Base-by-base conservation (phyloP, 345 rosid species). In the Euphorbia peplus region DNA sequence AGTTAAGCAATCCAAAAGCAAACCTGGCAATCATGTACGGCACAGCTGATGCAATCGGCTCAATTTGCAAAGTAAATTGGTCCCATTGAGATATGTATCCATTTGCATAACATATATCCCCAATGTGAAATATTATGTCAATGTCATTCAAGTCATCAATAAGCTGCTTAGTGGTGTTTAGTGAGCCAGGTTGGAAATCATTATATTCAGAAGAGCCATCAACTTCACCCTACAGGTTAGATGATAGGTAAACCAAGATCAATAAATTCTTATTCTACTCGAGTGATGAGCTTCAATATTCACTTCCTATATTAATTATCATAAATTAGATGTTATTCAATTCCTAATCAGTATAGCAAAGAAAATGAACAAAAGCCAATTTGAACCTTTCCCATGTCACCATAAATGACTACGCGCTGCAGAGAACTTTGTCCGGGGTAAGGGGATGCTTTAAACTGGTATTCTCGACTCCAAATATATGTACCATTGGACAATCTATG, bases 361-460 rank as follows among this genome's bases (percentile, higher is more conserved):
- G 54, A 18, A 50, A n/a, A 50, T 50, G 51, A 53, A 53, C 28
- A 19, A 9, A 53, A 53, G 57, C 2, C 12, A 53, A 53, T 53
- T 9, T 15, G 11, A 22, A 90, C 96, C 92, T 87, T 90, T 83
- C 96, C 96, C 96, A 90, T 84, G 78, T 90, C 96, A 21, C 96
- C 91, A 68, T 86, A 87, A 80, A 87, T 84, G 3, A 90, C 82
- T 11, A 90, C 87, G 12, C 74, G 88, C 51, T 90, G 91, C 21
- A 82, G 56, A 66, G 92, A 90, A 73, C 63, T 73, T 76, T 90
- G 89, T 29, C 96, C 92, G 0, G 96, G 89, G 70, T 75, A 87
- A 8, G 91, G 96, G 66, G 96, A 84, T 66, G 91, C 84, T 75
- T 73, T 86, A 76, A 90, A 86, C 4, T 73, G 79, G 69, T 84